A percentile compares a stretch with the other conserved stretches of the same genome.
Conservation (phyloP, 371 early-diverging fungal species). For the Mortierella sp. region DNA sequence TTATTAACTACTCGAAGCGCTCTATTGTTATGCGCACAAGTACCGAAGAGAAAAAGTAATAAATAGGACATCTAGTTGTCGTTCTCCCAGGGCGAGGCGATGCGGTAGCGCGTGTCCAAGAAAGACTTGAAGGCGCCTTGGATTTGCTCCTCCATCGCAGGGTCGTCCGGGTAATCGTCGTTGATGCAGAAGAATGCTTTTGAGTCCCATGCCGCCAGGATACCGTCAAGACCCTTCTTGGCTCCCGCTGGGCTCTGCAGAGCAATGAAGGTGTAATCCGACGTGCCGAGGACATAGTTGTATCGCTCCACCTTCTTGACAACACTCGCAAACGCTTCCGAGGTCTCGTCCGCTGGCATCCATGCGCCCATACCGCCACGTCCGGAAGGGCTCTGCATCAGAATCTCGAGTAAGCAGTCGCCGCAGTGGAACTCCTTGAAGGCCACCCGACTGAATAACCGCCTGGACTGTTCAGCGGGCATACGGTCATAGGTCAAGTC, state of each 20-base stretch:
- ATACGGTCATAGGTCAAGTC: not conserved
- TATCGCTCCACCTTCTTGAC: conserved; percentile 17
- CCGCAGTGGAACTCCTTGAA: conserved; percentile 42
- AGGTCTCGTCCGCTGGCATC: conserved; percentile 34
- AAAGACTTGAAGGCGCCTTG: conserved; percentile 26
- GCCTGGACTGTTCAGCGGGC: not conserved
- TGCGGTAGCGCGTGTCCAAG: conserved; percentile 29
- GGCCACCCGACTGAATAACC: conserved; percentile 32
- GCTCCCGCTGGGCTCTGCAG: conserved; percentile 15
- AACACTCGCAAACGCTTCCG: conserved; percentile 25
- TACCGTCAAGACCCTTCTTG: conserved; percentile 13
- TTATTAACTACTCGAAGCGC: not conserved
- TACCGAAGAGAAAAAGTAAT: not conserved
- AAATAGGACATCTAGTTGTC: not conserved
- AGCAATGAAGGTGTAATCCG: conserved; percentile 39
- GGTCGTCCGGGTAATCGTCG: conserved; percentile 40
- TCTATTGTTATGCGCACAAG: not conserved
- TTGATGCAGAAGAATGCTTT: conserved; percentile 50
- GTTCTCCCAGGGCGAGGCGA: conserved; percentile 30
- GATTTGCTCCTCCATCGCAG: conserved; percentile 19
- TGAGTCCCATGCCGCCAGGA: conserved; percentile 12
- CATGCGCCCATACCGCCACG: conserved; percentile 36
- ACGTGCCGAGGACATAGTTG: conserved; percentile 51
- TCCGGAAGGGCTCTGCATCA: conserved; percentile 32
- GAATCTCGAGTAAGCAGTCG: conserved; percentile 40